Evolutionary conservation across 106 monocot species (phyloP).

Genomic region (Apostasia shenzhenica): DNA sequence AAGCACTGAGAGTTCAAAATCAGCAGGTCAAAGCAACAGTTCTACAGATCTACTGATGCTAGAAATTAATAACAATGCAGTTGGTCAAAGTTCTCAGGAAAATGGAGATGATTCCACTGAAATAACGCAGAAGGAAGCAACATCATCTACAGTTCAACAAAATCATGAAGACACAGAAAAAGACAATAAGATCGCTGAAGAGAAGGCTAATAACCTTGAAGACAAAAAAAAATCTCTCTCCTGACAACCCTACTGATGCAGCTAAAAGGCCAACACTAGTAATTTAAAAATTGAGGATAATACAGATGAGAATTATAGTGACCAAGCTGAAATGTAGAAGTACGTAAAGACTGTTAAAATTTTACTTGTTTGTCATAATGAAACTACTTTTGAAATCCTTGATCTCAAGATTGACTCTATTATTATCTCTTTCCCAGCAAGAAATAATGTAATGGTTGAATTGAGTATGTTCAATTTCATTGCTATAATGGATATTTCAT

Average conservation of each 20-base stretch:
- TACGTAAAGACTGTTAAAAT: neutral
- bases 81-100: neutral
- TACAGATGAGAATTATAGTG: neutral
- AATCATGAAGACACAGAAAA: neutral
- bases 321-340: conserved; percentile 1
- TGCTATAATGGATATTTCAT: too few species aligned
- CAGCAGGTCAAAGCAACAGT: neutral
- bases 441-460: too few species aligned
- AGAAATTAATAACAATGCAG: conserved; percentile 2
- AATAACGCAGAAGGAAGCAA: conserved; percentile 1
- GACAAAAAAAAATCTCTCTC: neutral
- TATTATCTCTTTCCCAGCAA: too few species aligned
- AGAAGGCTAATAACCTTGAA: conserved; percentile 5
- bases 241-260: neutral
- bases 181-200: neutral
- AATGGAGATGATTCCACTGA: neutral
- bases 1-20: neutral
- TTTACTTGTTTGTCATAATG: neutral
- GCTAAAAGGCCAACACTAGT: neutral
- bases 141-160: neutral
- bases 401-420: neutral
- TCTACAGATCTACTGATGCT: neutral
- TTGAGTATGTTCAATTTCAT: too few species aligned
- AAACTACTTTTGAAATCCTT: neutral
- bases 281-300: neutral